Percentiles rank a stretch among this genome's conserved stretches.
Conservation (phyloP, 1,284 basidiomycete species). For the Apiotrichum domesticum region DNA sequence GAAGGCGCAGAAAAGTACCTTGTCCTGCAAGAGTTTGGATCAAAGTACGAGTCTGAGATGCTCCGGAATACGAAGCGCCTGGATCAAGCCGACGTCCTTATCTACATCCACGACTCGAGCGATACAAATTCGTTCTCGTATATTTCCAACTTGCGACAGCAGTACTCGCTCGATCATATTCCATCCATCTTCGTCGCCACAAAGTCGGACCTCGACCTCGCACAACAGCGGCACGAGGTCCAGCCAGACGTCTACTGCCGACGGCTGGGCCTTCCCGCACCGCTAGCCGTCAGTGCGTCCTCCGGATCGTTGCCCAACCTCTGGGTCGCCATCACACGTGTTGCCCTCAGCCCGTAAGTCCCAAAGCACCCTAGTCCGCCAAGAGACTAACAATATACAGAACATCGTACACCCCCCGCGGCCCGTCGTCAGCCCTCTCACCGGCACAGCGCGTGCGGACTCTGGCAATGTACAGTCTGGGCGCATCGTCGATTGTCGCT, state of each 20-base stretch:
- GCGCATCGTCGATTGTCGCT: conserved; percentile 23
- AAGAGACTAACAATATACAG: conserved; percentile 9
- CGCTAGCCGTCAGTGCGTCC: conserved; percentile 83
- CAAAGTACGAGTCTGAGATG: conserved; percentile 85
- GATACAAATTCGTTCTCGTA: conserved; percentile 99
- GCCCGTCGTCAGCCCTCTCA: conserved; percentile 30
- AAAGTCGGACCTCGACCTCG: conserved; percentile 94
- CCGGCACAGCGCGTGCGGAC: conserved; percentile 33
- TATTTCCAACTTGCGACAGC: conserved; percentile 95
- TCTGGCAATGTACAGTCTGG: conserved; percentile 27
- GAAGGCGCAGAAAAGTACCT: conserved; percentile 93
- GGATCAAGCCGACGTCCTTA: conserved; percentile 85
- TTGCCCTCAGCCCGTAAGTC: conserved; percentile 41
- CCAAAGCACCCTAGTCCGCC: background rate
- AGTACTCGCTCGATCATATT: conserved; percentile 88
- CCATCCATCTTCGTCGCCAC: conserved; percentile 97
- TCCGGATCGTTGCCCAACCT: conserved; percentile 51
- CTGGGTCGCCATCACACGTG: conserved; percentile 43
- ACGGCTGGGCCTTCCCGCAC: conserved; percentile 73
- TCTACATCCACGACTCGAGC: conserved; percentile 94
- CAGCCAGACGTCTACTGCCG: conserved; percentile 96
- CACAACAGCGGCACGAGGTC: conserved; percentile 94
- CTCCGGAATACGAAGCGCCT: conserved; percentile 84
- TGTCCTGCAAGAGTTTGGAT: conserved; percentile 94
- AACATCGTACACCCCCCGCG: conserved; percentile 37